Evolutionary conservation across 1,284 basidiomycete species (phyloP), one percentile per base, ranked within the genome.

Genomic region (Ceratobasidium sp.): DNA sequence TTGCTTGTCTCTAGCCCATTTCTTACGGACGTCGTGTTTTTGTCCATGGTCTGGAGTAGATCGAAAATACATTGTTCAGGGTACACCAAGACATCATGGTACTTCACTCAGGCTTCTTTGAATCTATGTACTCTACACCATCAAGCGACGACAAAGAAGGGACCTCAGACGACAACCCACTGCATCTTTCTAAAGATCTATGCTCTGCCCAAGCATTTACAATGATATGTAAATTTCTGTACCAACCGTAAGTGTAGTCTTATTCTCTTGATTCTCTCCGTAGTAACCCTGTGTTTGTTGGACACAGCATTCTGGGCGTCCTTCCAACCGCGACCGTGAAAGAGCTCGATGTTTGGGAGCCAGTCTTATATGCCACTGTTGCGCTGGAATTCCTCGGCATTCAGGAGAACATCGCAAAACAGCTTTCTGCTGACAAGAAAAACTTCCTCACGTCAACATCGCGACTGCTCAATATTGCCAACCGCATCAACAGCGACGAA

Each of bases 171-270:
- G 28, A 63, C 7, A 63, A 26, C 30, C 61, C 61, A 16, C 26
- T 63, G 44, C 43, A 21, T 21, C 16, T 63, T 32, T 23, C 61
- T 1, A 14, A 21, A 5, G 44, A 63, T 18, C 23, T 63, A 2
- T 63, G 23, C 32, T 32, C 43, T 1, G 46, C 61, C 7, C 13
- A 63, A 3, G 21, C 41, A 32, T 63, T 63, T 50, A 47, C 43
- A 35, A 63, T 28, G 7, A 13, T 63, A 16, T 63, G 61, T 23
- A n/a, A 49, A 26, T 63, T 63, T 32, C 16, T 63, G 30, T 63
- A 49, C 16, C 61, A 43, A 49, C 14, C 7, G 61, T 63, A 30
- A 23, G 61, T 32, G 35, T 9, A n/a, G 26, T 38, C 35, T 4
- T 38, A 5, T 11, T 11, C 35, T 38, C 35, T 38, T 38, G 35